A percentile compares a stretch with the other conserved stretches of the same genome.
phyloP scores from a whole-genome alignment of 1,284 basidiomycete species.

The Tremellales sp. region DNA sequence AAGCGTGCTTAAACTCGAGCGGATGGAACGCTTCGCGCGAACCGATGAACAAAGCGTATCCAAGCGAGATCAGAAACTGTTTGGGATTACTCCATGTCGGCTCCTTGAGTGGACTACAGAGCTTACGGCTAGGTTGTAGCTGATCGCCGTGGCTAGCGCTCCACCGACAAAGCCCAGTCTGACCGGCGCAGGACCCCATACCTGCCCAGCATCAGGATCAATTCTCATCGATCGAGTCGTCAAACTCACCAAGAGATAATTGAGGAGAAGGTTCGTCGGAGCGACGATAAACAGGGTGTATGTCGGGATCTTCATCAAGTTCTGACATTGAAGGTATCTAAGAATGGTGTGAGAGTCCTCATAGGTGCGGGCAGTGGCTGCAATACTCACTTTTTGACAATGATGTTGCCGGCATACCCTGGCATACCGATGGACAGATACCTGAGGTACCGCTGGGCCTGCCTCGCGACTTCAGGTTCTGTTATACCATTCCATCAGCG shows the following conservation, averaged over 20 bases:
- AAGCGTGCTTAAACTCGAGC: constrained; percentile 58
- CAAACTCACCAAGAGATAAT: constrained; percentile 65
- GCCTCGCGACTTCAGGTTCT: constrained; percentile 72
- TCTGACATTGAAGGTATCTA: constrained; percentile 86
- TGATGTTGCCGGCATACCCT: constrained; percentile 58
- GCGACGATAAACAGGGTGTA: constrained; percentile 78
- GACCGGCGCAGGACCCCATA: constrained; percentile 75
- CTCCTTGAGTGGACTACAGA: background rate
- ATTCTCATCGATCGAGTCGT: background rate
- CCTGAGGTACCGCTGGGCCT: constrained; percentile 71
- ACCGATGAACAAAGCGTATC: constrained; percentile 71
- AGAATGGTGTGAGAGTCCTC: background rate
- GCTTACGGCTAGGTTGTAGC: constrained; percentile 74
- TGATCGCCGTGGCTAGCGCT: constrained; percentile 81
- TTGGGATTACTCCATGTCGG: background rate
- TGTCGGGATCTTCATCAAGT: constrained; percentile 80
- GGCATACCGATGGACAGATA: constrained; percentile 80
- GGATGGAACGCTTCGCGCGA: constrained; percentile 83
- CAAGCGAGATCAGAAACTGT: constrained; percentile 53
- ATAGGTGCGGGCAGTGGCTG: constrained; percentile 4
- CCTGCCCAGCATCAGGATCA: constrained; percentile 45
- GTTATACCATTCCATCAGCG: constrained; percentile 1
- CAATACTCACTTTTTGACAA: constrained; percentile 38
- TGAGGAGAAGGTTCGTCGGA: constrained; percentile 78
- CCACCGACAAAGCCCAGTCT: constrained; percentile 90